A percentile compares a stretch with the other conserved stretches of the same genome.
These are phyloP conservation scores for Pachysandra terminalis DNA, from an alignment of 164 flowering plant genomes.

Conservation along the genomic window DNA sequence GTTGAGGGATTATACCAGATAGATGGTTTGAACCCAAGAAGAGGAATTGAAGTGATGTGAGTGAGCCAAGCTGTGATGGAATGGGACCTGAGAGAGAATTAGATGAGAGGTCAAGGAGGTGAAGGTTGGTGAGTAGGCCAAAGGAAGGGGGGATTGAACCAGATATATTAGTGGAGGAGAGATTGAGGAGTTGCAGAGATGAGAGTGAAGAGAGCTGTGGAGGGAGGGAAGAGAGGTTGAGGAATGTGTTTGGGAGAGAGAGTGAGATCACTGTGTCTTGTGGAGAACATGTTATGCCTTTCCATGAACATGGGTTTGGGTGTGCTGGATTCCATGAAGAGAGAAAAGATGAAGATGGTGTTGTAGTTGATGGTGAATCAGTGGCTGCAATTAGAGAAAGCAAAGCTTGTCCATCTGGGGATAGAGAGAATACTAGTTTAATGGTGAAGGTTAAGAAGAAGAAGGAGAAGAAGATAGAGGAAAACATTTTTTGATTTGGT, in stretches of 20 bases:
- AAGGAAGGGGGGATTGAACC: conserved; percentile 79
- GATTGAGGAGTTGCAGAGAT: conserved; percentile 81
- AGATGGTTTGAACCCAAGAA: conserved; percentile 68
- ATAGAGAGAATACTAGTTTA: conserved; percentile 35
- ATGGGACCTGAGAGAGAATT: conserved; percentile 73
- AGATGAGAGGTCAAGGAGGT: conserved; percentile 77
- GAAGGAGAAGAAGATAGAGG: conserved; percentile 8
- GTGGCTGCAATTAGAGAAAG: conserved; percentile 62
- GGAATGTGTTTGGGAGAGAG: conserved; percentile 80
- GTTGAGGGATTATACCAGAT: conserved; percentile 61
- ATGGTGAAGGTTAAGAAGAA: conserved; percentile 16
- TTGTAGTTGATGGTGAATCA: conserved; percentile 26
- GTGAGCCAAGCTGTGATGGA: conserved; percentile 60
- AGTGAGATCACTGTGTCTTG: conserved; percentile 75
- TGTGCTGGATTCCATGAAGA: conserved; percentile 82
- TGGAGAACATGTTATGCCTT: conserved; percentile 87
- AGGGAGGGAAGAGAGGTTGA: conserved; percentile 74
- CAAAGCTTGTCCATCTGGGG: conserved; percentile 85
- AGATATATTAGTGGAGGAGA: conserved; percentile 85
- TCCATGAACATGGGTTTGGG: conserved; percentile 84
- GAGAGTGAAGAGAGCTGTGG: conserved; percentile 72
- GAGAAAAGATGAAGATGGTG: conserved; percentile 44
- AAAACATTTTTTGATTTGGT: conserved; percentile 2
- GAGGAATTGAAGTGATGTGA: conserved; percentile 68
- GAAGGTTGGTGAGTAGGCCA: conserved; percentile 53